Evolutionary conservation across 257 asterid genomes (phyloP), one percentile per base, ranked within the genome.

Genomic region (Plectranthus barbatus): DNA sequence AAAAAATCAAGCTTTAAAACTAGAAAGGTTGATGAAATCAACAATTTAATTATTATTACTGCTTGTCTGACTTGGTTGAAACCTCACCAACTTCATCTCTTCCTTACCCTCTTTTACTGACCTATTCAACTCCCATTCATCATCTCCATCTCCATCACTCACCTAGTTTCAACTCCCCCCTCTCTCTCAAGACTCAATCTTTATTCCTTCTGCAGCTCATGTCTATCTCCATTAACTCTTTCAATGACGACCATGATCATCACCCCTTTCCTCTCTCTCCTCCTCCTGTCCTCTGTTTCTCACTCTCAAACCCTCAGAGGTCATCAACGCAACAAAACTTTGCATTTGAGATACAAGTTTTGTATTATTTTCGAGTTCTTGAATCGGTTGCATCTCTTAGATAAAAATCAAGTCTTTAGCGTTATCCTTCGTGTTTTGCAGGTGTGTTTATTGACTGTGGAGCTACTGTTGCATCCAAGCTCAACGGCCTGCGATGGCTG

Each of bases 401-500:
- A 26, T 26, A 26, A 26, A 26, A 5, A 36, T 36, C 12, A 7
- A 36, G 41, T 36, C 12, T 36, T 8, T 36, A 36, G 1, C 41
- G 12, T 36, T 36, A 3, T 7, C 9, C 12, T 13, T 46, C 45
- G 0, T 7, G 14, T 33, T 23, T 64, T 66, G 9, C 84, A 89
- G 95, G 84, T 56, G 74, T 56, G 31, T 72, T 81, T 20, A 78
- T 89, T 64, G 83, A 86, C 60, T 86, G 95, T 56, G 97, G 97
- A 9, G 84, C 94, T 14, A 33, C 74, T 6, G 74, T 10, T 54
- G 45, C 46, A 6, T 61, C 81, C 21, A 65, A 72, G 41, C 45
- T 72, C 73, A 62, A 78, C 52, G 95, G 86, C 53, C 19, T 69
- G 56, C 55, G 76, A 47, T 89, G 94, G 91, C 36, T 53, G n/a